Base-by-base conservation (phyloP, 768 basidiomycete genomes). In the Floccularia luteovirens region DNA sequence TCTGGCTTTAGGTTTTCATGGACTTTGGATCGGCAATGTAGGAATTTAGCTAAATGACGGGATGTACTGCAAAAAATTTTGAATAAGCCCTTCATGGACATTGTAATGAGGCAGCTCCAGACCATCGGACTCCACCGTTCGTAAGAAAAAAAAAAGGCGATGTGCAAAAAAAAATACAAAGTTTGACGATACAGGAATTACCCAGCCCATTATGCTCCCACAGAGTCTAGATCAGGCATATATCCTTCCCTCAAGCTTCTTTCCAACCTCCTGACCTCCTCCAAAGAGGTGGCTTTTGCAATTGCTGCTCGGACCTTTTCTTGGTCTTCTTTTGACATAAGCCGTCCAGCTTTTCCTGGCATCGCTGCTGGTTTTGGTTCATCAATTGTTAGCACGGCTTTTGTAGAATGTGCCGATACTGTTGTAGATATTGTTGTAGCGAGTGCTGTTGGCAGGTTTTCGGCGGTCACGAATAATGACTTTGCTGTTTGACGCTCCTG, bases 311-410 rank as follows among this genome's bases (percentile, higher is more conserved):
- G 84, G 46, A 94, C 87, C 47, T 78, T 79, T 50, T 89, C 86
- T 53, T 82, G 86, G 51, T 94, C 90, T 57, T 92, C 90, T 55
- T 87, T 88, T 20, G 88, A 90, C 79, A 94, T 84, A 44, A 94
- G 61, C 37, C 90, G 75, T 12, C 90, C 91, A 1, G 88, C 86
- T 55, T 82, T 88, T 23, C 73, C 77, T 39, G 71, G 53, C 19
- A 64, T 54, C 14, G 68, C 62, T 20, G 69, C 69, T 25, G 71
- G 63, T 54, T 78, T 79, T n/a, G 89, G 86, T 59, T 90, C 90
- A 56, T 90, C 89, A 21, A 77, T 72, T 11, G 85, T 80, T 34
- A 84, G 60, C 24, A 70, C 59, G 21, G 63, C 52, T 51, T 84
- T 88, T n/a, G 80, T 60, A 8, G 80, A 63, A 36, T 75, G 69